Base-by-base conservation (phyloP, 257 asterid species). In the Jacaranda mimosifolia region DNA sequence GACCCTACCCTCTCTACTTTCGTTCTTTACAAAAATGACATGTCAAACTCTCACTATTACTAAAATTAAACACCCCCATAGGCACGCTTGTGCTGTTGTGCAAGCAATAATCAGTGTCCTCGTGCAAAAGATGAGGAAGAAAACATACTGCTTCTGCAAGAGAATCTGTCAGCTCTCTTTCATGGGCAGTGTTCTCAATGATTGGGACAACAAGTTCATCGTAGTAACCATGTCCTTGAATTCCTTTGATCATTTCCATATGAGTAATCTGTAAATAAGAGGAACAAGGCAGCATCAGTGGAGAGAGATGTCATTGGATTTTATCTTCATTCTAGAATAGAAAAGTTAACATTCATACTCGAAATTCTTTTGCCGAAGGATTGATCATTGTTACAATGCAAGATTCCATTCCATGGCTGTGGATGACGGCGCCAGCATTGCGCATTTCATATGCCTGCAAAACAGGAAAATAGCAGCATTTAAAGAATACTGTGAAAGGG, bases 211-310 rank as follows among this genome's bases (percentile, higher is more conserved):
- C 97, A 78, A 94, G 98, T 78, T 94, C 98, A 48, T 94, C 98
- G 64, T 94, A 85, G 79, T 92, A 94, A 72, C 98, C 98, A 80
- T 92, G 98, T 59, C 98, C 98, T 85, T 92, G 98, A 77, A 90
- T 94, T 75, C 97, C 98, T 79, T 94, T 94, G 64, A 94, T 92
- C 98, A 94, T 94, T 82, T 94, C 98, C 98, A 94, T 94, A 82
- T 94, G 98, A 74, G 98, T 92, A 45, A 92, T 88, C 98, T 94
- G 87, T 46, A 74, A 67, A 80, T 63, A 42, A 48, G 69, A 73
- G 58, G 49, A 53, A 72, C 62, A n/a, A 42, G 32, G 48, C 40
- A 74, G 42, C 38, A 68, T 70, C 66, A 80, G 77, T 7, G 12
- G 15, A 51, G 46, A 65, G 42, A 77, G 35, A 58, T 19, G 32